Evolutionary conservation across 208 protist genomes (phyloP), one percentile per base, ranked within the genome.

Genomic region (Trypanosoma grayi): DNA sequence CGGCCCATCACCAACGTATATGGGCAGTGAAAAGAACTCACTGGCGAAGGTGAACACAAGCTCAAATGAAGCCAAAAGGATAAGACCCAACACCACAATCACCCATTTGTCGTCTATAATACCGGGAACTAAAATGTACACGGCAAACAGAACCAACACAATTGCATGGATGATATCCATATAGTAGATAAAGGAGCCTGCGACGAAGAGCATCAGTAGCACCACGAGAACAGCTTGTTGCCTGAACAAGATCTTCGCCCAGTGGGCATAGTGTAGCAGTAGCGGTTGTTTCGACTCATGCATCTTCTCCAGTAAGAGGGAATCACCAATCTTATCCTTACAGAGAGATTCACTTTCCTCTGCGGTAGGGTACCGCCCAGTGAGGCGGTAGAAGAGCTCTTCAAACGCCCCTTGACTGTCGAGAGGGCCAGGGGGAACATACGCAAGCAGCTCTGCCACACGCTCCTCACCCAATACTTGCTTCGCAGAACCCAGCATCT

Each of bases 11-110:
- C 16, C 18, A 30, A 66, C 28, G 43, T 66, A 66, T 8, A 13
- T 31, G 37, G 60, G 50, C 16, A 66, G 39, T 22, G 24, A 34
- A 40, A 66, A 37, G 20, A 66, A 66, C 18, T 59, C 34, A 50
- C 60, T 66, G 13, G 24, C 33, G 52, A 65, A 72, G 1, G 66
- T 64, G 52, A 72, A 72, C 22, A 72, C 5, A 47, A 72, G 56
- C 20, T 72, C 57, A 63, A 72, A 65, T 5, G 58, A 43, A 4
- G 66, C 30, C 2, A 72, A 45, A 16, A 58, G 27, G 48, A 65
- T 65, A 0, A 64, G 18, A 30, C 66, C 65, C 10, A 56, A 4
- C 9, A 72, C n/a, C n/a, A 66, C 58, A 40, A 58, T 11, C 25
- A 43, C 18, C 56, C 57, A 72, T 22, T 44, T 39, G 6, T 40